These are phyloP conservation scores for Botrytis galanthina DNA, from an alignment of 2,329 filamentous ascomycete genomes.

Conservation along the genomic window DNA sequence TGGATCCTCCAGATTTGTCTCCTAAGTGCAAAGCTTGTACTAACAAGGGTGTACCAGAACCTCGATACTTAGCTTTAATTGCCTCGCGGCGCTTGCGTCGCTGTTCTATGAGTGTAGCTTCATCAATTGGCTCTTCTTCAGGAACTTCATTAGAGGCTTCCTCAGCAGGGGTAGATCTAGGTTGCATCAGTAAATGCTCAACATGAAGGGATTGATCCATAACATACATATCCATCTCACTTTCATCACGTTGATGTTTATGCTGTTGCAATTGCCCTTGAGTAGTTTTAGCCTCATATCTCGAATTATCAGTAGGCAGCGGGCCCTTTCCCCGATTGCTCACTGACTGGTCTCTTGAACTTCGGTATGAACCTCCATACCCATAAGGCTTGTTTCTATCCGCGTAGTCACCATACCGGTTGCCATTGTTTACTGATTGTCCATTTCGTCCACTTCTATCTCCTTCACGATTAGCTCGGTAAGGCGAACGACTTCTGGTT, in stretches of 20 bases:
- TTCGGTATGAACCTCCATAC: conserved; percentile 46
- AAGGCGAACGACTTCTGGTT: conserved; percentile 51
- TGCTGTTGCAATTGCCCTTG: conserved; percentile 56
- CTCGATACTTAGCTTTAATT: conserved; percentile 77
- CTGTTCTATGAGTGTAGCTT: conserved; percentile 80
- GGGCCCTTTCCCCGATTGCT: conserved; percentile 61
- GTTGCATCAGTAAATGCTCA: conserved; percentile 25
- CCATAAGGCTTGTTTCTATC: conserved; percentile 32
- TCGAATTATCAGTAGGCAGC: conserved; percentile 57
- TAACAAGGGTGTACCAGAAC: conserved; percentile 67
- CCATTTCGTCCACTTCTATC: conserved; percentile 29
- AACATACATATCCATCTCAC: conserved; percentile 43
- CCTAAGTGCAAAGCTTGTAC: conserved; percentile 55
- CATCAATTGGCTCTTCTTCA: conserved; percentile 65
- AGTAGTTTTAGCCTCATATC: conserved; percentile 66
- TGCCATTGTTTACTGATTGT: conserved; percentile 28
- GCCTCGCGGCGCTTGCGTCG: conserved; percentile 81
- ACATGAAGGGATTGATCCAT: not conserved
- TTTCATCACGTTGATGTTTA: conserved; percentile 42
- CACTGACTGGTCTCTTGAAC: conserved; percentile 57
- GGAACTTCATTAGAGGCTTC: conserved; percentile 42
- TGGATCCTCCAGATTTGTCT: conserved; percentile 37
- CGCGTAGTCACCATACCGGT: conserved; percentile 24
- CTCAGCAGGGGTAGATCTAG: conserved; percentile 32
- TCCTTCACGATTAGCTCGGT: conserved; percentile 40